Conservation (phyloP, 139 green algal species). For the Asterochloris sp. region DNA sequence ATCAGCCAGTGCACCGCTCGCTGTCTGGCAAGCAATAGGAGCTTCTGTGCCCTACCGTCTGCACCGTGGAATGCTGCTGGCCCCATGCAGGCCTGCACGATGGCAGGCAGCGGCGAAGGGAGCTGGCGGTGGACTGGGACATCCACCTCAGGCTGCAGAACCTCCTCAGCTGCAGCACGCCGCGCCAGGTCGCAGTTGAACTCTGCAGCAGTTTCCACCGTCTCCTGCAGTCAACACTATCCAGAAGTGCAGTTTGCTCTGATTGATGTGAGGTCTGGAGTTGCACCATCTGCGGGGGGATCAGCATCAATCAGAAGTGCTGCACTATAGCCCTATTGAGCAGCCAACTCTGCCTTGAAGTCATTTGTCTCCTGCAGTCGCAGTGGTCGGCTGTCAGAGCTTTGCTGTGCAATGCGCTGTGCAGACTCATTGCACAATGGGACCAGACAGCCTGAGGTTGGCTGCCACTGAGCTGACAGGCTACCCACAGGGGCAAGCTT, state of each 20-base stretch:
- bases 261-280: background rate
- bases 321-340: background rate
- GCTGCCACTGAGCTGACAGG: too few species aligned
- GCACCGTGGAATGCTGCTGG: background rate
- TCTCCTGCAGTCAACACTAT: slow-evolving; percentile 19
- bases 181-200: slow-evolving; percentile 20
- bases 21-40: background rate
- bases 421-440: too few species aligned
- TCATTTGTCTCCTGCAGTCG: background rate
- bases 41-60: background rate
- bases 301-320: background rate
- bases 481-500: too few species aligned
- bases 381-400: background rate
- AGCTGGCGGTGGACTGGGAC: background rate
- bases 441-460: too few species aligned
- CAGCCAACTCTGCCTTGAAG: background rate
- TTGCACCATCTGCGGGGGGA: background rate
- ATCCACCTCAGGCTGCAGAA: background rate
- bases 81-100: background rate
- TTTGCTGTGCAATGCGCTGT: too few species aligned
- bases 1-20: too few species aligned
- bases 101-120: background rate
- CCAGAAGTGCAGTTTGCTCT: background rate
- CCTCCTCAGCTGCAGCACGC: background rate
- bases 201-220: slow-evolving; percentile 16